These are phyloP conservation scores for Fusarium guadeloupense DNA, from an alignment of 2,329 filamentous ascomycete genomes.

Conservation along the genomic window DNA sequence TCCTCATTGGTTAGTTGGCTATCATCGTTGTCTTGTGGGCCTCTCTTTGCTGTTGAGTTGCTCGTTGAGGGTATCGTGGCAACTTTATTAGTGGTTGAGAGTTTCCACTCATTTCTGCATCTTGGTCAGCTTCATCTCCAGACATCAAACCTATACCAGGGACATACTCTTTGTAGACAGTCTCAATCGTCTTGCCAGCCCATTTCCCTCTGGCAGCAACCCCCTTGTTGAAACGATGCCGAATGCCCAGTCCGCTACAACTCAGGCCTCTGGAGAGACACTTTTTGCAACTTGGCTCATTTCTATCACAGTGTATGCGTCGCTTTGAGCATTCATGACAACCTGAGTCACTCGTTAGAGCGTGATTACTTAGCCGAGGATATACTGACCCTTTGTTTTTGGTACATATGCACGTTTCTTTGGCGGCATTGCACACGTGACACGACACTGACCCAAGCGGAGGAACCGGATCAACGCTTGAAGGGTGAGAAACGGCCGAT, in stretches of 20 bases:
- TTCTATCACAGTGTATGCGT: slow-evolving; percentile 39
- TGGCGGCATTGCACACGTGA: slow-evolving; percentile 32
- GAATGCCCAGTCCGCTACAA: slow-evolving; percentile 39
- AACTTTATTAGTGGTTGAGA: background rate
- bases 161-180: slow-evolving; percentile 32
- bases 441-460: background rate
- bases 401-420: slow-evolving; percentile 42
- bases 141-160: accelerated
- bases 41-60: background rate
- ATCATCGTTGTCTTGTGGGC: background rate
- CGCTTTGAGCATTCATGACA: slow-evolving; percentile 41
- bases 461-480: slow-evolving; percentile 14
- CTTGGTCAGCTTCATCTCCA: background rate
- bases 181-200: slow-evolving; percentile 41
- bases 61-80: background rate
- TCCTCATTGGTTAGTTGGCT: background rate
- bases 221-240: slow-evolving; percentile 41
- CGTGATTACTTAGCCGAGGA: no score
- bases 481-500: background rate
- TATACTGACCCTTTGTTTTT: slow-evolving; percentile 36
- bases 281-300: slow-evolving; percentile 34
- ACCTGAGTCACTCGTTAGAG: background rate
- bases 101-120: slow-evolving; percentile 19
- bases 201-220: slow-evolving; percentile 40
- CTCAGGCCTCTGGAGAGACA: slow-evolving; percentile 34